phyloP scores from a whole-genome alignment of 352 stramenopile genomes.

The Aphanomyces invadans region DNA sequence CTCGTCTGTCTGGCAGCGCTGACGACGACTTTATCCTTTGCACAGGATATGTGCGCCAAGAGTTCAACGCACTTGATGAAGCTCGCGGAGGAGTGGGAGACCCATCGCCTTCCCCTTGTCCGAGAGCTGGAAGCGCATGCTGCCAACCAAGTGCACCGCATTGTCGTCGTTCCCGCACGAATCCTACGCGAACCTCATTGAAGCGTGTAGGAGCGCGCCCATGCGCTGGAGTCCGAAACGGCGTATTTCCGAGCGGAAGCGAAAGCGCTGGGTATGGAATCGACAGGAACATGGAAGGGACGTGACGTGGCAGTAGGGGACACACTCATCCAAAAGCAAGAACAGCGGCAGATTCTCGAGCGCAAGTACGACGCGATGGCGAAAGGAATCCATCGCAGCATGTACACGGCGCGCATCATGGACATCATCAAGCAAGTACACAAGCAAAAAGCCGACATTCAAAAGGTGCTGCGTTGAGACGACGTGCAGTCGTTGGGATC shows the following conservation, averaged over 20 bases:
- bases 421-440: slow-evolving; percentile 87
- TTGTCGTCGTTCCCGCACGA: background rate
- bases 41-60: slow-evolving; percentile 41
- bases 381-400: slow-evolving; percentile 47
- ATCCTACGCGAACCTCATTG: too few relatives aligned
- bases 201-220: background rate
- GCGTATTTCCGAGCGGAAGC: background rate
- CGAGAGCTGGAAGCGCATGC: slow-evolving; percentile 40
- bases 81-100: slow-evolving; percentile 48
- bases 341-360: slow-evolving; percentile 45
- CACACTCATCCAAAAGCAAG: slow-evolving; percentile 44
- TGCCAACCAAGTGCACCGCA: slow-evolving; percentile 29
- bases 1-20: too few relatives aligned
- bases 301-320: slow-evolving; percentile 1
- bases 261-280: background rate
- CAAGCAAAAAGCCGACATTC: slow-evolving; percentile 84
- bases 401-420: slow-evolving; percentile 85
- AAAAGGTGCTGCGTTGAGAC: slow-evolving; percentile 33
- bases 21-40: too few relatives aligned
- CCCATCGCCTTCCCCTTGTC: slow-evolving; percentile 36
- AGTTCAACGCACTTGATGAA: slow-evolving; percentile 44
- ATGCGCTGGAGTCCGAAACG: background rate
- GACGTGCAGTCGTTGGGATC: too few relatives aligned
- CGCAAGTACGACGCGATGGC: slow-evolving; percentile 43
- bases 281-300: background rate